Evolutionary conservation across 495 filamentous ascomycete genomes (phyloP), one percentile per base, ranked within the genome.

Genomic region (Penicillium verhagenii): DNA sequence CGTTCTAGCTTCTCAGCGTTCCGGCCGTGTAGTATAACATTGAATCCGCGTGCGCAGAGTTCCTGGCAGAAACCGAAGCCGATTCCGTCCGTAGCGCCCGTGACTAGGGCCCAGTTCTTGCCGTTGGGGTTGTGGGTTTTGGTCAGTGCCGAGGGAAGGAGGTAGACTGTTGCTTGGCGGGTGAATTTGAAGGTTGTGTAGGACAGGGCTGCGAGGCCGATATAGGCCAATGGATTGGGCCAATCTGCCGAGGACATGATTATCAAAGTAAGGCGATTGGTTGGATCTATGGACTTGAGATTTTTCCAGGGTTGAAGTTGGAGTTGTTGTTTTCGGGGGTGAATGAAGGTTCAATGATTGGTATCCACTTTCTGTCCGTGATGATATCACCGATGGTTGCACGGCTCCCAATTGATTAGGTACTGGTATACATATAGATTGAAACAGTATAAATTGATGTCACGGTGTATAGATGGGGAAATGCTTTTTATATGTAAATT

Each of bases 81-180:
- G 29, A 87, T 85, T 4, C 83, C 84, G 42, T 81, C 81, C 35
- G 71, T 81, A 9, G 80, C 73, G 13, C 84, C 84, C 0, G 84
- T 86, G 7, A 86, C 72, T 7, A 86, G 64, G 5, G 82, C 84
- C 82, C 82, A 86, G 42, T 63, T 68, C 4, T 35, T 40, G 38
- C 29, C 37, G 9, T 39, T 46, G 16, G 20, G 47, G 39, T 67
- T 67, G 62, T 68, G 63, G 24, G 31, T 38, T 33, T 50, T 43
- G 9, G 10, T 20, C 9, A 68, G 46, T 2, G 40, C 47, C 35
- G 53, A 38, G 14, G 59, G 65, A 43, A 56, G 59, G 25, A 65
- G 54, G 54, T 47, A 68, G 33, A 51, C 45, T 25, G 47, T 52
- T 56, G 59, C 62, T 57, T 57, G 52, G 52, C 62, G 48, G 29